Evolutionary conservation across 2,329 filamentous ascomycete species (phyloP).

Genomic region (Cladosporium halotolerans): DNA sequence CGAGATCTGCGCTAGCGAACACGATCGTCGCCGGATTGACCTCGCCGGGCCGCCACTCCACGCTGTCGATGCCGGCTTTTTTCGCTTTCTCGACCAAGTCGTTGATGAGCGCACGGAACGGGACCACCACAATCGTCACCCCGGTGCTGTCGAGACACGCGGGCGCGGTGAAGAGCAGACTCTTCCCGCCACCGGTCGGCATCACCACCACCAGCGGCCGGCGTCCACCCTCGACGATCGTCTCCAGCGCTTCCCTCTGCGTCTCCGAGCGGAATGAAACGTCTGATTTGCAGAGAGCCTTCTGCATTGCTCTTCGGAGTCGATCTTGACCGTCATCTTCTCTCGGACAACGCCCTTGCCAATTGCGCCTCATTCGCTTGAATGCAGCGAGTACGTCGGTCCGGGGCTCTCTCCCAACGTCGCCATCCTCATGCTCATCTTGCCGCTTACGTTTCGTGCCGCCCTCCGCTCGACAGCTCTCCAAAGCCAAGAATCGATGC

Average conservation of each 20-base stretch:
- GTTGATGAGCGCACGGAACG: constrained; percentile 16
- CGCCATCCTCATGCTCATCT: too few relatives aligned
- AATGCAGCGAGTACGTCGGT: too few relatives aligned
- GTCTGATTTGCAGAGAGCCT: too few relatives aligned
- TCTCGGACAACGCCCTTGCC: too few relatives aligned
- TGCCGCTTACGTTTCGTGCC: too few relatives aligned
- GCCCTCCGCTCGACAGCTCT: too few relatives aligned
- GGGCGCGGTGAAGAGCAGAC: constrained; percentile 21
- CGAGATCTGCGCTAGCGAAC: background rate
- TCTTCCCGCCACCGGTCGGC: constrained; percentile 19
- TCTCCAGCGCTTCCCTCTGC: background rate
- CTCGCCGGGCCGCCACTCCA: constrained; percentile 17
- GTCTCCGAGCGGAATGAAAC: background rate
- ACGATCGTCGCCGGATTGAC: constrained; percentile 16
- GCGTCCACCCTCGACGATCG: constrained; percentile 5
- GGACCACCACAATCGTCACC: constrained; percentile 20
- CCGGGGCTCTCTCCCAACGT: too few relatives aligned
- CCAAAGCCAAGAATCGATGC: constrained; percentile 12
- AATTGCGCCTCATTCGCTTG: too few relatives aligned
- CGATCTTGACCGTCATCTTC: too few relatives aligned
- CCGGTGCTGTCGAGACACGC: constrained; percentile 14
- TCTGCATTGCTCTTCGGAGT: too few relatives aligned
- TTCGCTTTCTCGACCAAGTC: constrained; percentile 6
- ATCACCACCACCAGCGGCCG: constrained; percentile 19
- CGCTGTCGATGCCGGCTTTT: background rate